Percentiles rank a stretch among this genome's conserved stretches.
phyloP scores from a whole-genome alignment of 2,329 filamentous ascomycete species.

The Aureobasidium sp. region DNA sequence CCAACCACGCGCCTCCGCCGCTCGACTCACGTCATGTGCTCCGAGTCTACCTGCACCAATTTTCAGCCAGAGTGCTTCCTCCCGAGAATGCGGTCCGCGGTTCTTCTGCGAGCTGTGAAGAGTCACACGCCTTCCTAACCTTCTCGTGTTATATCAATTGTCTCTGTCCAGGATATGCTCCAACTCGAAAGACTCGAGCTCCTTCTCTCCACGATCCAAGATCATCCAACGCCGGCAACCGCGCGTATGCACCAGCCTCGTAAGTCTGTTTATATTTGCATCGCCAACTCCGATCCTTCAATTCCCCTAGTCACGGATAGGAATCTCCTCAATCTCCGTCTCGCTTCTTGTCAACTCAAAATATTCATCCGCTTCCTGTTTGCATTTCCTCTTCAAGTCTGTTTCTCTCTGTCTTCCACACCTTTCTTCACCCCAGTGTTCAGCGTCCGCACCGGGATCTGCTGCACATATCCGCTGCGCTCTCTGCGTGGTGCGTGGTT shows the following conservation, averaged over 20 bases:
- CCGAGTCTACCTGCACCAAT: neutral
- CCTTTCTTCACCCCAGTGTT: neutral
- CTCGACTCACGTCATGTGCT: conserved; percentile 7
- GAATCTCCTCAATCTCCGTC: neutral
- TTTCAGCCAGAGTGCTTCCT: neutral
- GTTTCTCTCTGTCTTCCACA: neutral
- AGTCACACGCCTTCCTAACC: no score
- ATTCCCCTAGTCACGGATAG: neutral
- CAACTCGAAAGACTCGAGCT: neutral
- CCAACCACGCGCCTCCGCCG: neutral
- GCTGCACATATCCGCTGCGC: conserved; percentile 11
- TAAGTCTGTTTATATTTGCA: neutral
- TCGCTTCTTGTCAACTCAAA: neutral
- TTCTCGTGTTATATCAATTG: neutral
- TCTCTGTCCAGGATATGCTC: neutral
- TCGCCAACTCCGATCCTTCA: conserved; percentile 3
- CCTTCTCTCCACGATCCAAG: no score
- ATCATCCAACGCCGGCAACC: neutral
- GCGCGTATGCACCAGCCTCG: conserved; percentile 6
- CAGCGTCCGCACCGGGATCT: neutral
- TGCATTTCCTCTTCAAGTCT: neutral
- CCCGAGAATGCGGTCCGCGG: conserved; percentile 7
- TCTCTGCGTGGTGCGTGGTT: conserved; percentile 5
- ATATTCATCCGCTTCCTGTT: neutral
- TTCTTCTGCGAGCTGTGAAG: neutral